These are phyloP conservation scores for Platanthera guangdongensis DNA, from an alignment of 106 monocot species.

Conservation along the genomic window DNA sequence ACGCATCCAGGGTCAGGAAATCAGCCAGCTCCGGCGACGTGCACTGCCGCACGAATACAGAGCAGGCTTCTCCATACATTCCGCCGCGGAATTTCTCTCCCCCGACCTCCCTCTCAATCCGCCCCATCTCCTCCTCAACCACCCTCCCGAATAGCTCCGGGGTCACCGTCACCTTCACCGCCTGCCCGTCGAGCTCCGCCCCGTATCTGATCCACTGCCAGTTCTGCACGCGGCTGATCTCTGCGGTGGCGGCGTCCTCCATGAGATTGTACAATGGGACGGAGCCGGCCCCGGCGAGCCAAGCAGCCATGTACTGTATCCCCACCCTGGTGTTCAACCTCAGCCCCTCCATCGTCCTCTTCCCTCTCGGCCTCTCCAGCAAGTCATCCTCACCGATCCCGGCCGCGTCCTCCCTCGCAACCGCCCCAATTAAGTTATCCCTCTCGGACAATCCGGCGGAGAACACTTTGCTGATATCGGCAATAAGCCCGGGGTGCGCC, in stretches of 20 bases:
- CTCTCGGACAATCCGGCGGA: conserved; percentile 30
- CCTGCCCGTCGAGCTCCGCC: conserved; percentile 53
- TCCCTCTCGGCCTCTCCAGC: conserved; percentile 44
- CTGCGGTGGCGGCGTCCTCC: conserved; percentile 95
- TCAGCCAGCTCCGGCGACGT: conserved; percentile 50
- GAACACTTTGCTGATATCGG: conserved; percentile 56
- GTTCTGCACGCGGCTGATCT: conserved; percentile 97
- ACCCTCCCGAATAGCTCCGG: conserved; percentile 63
- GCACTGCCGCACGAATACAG: conserved; percentile 68
- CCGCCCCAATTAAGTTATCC: conserved; percentile 52
- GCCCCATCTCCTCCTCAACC: conserved; percentile 83
- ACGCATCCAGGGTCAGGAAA: conserved; percentile 86
- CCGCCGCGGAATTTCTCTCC: conserved; percentile 51
- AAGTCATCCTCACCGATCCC: conserved; percentile 60
- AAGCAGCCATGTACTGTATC: conserved; percentile 82
- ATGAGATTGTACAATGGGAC: conserved; percentile 93
- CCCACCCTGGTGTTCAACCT: conserved; percentile 84
- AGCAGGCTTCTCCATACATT: conserved; percentile 49
- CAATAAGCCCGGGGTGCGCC: conserved; percentile 82
- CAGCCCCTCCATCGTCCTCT: conserved; percentile 57
- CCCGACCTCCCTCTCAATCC: conserved; percentile 76
- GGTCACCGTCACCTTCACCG: conserved; percentile 34
- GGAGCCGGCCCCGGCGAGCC: conserved; percentile 76
- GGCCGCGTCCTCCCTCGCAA: conserved; percentile 30
- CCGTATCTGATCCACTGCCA: conserved; percentile 89